A percentile compares a stretch with the other conserved stretches of the same genome.
Evolutionary conservation across 2,329 filamentous ascomycete genomes (phyloP).

Genomic region (Exophiala sp.): DNA sequence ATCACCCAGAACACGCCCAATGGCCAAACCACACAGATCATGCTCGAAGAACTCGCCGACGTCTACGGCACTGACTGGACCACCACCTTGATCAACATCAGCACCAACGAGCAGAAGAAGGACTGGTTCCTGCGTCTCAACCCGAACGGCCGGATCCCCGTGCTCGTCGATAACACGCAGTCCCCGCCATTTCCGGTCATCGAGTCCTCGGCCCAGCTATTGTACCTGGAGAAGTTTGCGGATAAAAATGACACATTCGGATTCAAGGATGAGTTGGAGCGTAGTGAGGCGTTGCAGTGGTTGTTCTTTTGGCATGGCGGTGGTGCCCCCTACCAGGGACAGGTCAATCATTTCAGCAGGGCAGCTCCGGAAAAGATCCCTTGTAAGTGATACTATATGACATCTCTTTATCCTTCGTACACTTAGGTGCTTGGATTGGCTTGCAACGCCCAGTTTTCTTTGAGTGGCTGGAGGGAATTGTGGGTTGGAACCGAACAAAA

Average conservation of each 20-base stretch:
- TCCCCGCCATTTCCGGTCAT: slow-evolving; percentile 48
- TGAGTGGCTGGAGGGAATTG: background rate
- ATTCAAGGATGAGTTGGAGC: slow-evolving; percentile 49
- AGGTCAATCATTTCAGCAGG: slow-evolving; percentile 44
- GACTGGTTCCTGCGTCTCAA: slow-evolving; percentile 37
- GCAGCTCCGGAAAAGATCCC: slow-evolving; percentile 44
- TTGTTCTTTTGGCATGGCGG: slow-evolving; percentile 47
- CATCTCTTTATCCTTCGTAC: too few species aligned
- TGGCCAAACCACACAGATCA: slow-evolving; percentile 48
- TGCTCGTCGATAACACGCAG: slow-evolving; percentile 47
- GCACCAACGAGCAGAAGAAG: slow-evolving; percentile 52
- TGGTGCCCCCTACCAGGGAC: slow-evolving; percentile 34
- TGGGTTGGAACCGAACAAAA: too few species aligned
- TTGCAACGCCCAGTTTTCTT: too few species aligned
- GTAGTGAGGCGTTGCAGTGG: slow-evolving; percentile 48
- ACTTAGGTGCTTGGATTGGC: background rate
- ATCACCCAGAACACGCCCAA: slow-evolving; percentile 50
- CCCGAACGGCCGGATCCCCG: slow-evolving; percentile 42
- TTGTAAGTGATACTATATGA: slow-evolving; percentile 34
- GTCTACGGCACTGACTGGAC: slow-evolving; percentile 47
- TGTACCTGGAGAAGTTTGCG: slow-evolving; percentile 47
- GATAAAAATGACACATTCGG: slow-evolving; percentile 48
- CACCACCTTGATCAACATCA: slow-evolving; percentile 46
- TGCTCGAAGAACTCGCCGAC: slow-evolving; percentile 51
- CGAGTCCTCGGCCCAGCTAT: slow-evolving; percentile 49